These are phyloP conservation scores for Mediolabrus comicus DNA, from an alignment of 108 stramenopile species.

Conservation along the genomic window DNA sequence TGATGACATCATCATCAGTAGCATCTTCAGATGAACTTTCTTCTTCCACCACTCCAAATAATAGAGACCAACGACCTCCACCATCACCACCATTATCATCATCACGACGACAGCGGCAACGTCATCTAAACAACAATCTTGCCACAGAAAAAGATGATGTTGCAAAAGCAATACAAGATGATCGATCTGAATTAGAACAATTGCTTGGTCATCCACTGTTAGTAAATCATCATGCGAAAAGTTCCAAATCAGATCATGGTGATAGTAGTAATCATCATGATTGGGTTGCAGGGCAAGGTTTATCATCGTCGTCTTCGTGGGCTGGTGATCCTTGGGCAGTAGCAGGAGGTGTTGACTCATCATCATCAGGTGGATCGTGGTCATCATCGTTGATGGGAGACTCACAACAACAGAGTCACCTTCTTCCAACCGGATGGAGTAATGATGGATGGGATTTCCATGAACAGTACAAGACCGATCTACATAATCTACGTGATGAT, in stretches of 20 bases:
- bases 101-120: no score
- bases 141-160: neutral
- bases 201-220: neutral
- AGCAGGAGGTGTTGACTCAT: no score
- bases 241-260: no score
- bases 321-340: no score
- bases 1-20: neutral
- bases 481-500: constrained; percentile 12
- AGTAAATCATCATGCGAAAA: neutral
- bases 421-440: constrained; percentile 4
- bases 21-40: neutral
- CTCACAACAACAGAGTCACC: no score
- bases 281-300: no score
- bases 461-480: constrained; percentile 5
- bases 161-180: neutral
- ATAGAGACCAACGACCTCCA: no score
- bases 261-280: no score
- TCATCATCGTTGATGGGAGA: no score
- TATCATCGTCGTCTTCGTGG: no score
- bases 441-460: constrained; percentile 10
- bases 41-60: no score
- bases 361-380: no score
- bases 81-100: neutral
- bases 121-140: neutral
- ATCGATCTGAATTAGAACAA: neutral